Base-by-base conservation (phyloP, 306 rosid genomes). In the Begonia loranthoides region DNA sequence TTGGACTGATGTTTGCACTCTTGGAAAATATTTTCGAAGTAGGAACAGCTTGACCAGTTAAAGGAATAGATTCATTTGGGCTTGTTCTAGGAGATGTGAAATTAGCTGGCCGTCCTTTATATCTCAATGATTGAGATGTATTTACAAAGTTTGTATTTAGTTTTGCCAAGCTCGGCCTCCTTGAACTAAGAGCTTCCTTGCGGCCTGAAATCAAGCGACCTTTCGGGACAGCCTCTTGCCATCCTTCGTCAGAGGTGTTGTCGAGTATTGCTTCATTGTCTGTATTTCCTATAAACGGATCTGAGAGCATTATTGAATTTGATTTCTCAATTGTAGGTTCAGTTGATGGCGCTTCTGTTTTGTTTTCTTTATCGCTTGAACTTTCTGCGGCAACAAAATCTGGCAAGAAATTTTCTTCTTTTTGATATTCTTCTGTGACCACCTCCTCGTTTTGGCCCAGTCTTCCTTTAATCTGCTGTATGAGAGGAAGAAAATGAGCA, bases 161-260 rank as follows among this genome's bases (percentile, higher is more conserved):
- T 78, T 90, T 90, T 64, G 87, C 86, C 17, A 90, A 74, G 75
- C 85, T 90, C 46, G 95, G 94, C 65, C 97, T 80, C 77, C 76
- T 80, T 10, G 95, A 78, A 40, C 89, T 72, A 55, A 81, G 65
- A 44, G 87, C 62, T 75, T 7, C 0, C 36, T 90, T 90, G 62
- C 92, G 87, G 50, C 80, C 80, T n/a, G 72, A 52, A 43, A 66
- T 71, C 49, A 90, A 82, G 40, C 95, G 94, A 16, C 94, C 76
- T 66, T 85, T 90, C 17, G 97, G 92, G 66, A 82, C 85, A 51
- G 97, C 97, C 69, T 90, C 97, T 71, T 85, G 97, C 97, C 97
- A 90, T 66, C 95, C 97, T 80, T 73, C 95, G 67, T 78, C 92
- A 11, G 86, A 79, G 69, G 54, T 65, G 62, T 80, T 92, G 57